These are phyloP conservation scores for Nicotiana undulata DNA, from an alignment of 257 asterid species.

Conservation along the genomic window DNA sequence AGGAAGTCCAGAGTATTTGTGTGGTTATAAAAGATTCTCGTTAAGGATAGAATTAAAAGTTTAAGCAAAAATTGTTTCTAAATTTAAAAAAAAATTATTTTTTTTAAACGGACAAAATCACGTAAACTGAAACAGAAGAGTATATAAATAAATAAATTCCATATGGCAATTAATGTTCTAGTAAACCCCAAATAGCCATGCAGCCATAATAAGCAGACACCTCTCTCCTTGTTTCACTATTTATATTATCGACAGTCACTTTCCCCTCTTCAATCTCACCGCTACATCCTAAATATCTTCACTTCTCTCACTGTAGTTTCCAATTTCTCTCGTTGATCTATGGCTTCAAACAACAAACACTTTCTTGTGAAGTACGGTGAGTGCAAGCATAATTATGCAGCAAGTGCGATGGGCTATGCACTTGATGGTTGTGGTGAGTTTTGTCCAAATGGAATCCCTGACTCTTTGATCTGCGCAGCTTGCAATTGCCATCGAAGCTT, in stretches of 20 bases:
- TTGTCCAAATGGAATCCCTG: background rate
- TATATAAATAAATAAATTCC: background rate
- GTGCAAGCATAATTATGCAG: slow-evolving; percentile 4
- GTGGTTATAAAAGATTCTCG: too few species aligned
- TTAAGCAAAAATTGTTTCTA: too few species aligned
- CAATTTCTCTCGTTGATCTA: background rate
- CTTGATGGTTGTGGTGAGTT: slow-evolving; percentile 14
- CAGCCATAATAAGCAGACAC: background rate
- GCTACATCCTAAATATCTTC: background rate
- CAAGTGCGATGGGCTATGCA: background rate
- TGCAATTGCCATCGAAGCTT: slow-evolving; percentile 5
- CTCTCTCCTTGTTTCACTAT: background rate
- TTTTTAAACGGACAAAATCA: too few species aligned
- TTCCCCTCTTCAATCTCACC: background rate
- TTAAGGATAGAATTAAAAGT: too few species aligned
- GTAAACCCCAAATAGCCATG: background rate
- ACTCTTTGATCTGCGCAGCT: background rate
- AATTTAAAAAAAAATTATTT: too few species aligned
- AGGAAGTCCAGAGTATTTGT: too few species aligned
- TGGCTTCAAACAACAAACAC: background rate
- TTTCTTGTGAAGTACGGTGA: background rate
- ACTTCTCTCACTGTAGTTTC: background rate
- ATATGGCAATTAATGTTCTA: background rate
- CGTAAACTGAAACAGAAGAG: too few species aligned
- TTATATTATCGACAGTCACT: background rate